Percentiles rank a stretch among this genome's conserved stretches.
These are phyloP conservation scores for Tylopilus sp. DNA, from an alignment of 768 basidiomycete species.

Conservation along the genomic window DNA sequence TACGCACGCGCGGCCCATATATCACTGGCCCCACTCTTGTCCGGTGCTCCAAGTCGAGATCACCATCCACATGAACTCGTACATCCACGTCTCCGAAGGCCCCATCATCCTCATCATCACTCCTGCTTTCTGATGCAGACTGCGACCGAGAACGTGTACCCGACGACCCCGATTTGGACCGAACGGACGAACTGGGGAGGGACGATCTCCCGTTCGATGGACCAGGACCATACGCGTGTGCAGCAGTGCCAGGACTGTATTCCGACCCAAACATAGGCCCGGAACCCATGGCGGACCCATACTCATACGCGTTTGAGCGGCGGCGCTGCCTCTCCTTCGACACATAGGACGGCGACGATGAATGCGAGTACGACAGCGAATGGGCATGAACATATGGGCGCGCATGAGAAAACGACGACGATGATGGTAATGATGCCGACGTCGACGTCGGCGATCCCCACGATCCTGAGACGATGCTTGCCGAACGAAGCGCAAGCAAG, in stretches of 20 bases:
- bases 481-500: slow-evolving; percentile 22
- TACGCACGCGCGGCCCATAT: background rate
- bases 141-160: slow-evolving; percentile 31
- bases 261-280: background rate
- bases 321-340: slow-evolving; percentile 6
- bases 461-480: slow-evolving; percentile 1
- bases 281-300: background rate
- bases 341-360: slow-evolving; percentile 2
- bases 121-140: slow-evolving; percentile 34
- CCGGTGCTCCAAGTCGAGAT: background rate
- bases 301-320: slow-evolving; percentile 16
- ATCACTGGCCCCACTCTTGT: background rate
- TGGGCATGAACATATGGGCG: background rate
- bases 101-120: slow-evolving; percentile 32
- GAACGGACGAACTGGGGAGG: slow-evolving; percentile 51
- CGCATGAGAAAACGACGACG: background rate
- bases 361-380: slow-evolving; percentile 3
- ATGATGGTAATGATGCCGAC: slow-evolving; percentile 17
- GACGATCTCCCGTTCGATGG: slow-evolving; percentile 46
- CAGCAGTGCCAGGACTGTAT: background rate
- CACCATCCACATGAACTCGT: background rate
- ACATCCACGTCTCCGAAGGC: background rate
- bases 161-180: slow-evolving; percentile 38
- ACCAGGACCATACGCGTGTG: slow-evolving; percentile 10
- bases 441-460: slow-evolving; percentile 1